These are phyloP conservation scores for Allomyces arbusculus DNA, from an alignment of 192 early-diverging fungal species.

Conservation along the genomic window DNA sequence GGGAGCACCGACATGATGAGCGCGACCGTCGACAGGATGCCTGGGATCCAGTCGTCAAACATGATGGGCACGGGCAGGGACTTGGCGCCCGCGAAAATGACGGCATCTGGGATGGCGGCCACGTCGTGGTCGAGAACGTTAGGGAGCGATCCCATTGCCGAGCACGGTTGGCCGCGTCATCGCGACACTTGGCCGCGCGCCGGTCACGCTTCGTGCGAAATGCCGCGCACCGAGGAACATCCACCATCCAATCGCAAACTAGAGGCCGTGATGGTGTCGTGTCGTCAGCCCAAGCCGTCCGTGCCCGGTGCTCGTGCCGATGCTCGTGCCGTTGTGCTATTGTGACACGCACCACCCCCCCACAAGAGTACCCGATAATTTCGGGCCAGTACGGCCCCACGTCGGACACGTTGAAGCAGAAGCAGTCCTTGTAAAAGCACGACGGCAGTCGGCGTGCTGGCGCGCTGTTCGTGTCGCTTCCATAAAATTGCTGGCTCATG, in stretches of 20 bases:
- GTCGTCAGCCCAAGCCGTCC: no score
- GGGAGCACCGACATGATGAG: slow-evolving; percentile 16
- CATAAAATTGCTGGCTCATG: no score
- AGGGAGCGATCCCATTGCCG: no score
- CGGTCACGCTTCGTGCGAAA: not conserved
- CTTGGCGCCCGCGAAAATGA: not conserved
- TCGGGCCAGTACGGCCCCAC: not conserved
- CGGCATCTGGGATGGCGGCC: not conserved
- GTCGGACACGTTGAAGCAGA: not conserved
- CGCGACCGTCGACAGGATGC: slow-evolving; percentile 23
- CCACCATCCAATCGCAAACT: slow-evolving; percentile 1
- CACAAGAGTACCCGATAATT: not conserved
- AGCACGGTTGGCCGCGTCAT: no score
- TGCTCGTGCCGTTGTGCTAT: no score
- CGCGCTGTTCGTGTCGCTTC: not conserved
- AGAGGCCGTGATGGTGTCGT: not conserved
- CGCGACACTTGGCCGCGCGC: no score
- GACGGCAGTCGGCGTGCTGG: not conserved
- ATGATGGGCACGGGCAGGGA: slow-evolving; percentile 7
- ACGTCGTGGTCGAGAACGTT: no score
- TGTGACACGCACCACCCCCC: not conserved
- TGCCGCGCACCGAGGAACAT: not conserved
- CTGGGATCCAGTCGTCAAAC: slow-evolving; percentile 31
- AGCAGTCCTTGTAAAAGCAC: slow-evolving; percentile 1
- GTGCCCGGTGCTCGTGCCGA: no score